A percentile compares a stretch with the other conserved stretches of the same genome.
Conservation (phyloP, 2,329 filamentous ascomycete genomes). For the Kalmusia sp. region DNA sequence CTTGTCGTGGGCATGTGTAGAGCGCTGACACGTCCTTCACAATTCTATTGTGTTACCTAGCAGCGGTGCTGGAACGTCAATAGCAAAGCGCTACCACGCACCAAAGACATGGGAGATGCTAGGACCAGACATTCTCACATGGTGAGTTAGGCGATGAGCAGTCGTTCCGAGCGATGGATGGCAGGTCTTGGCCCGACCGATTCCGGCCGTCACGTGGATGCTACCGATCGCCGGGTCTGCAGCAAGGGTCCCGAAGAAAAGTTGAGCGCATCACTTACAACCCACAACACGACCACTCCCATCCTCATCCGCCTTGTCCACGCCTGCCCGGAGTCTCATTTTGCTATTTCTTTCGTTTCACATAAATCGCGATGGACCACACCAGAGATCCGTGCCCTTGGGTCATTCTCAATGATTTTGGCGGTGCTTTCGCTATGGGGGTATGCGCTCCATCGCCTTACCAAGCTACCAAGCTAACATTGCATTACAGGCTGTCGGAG, state of each 20-base stretch:
- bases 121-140: neutral
- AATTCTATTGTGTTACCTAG: too few relatives aligned
- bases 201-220: conserved; percentile 12
- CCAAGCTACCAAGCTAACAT: conserved; percentile 17
- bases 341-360: neutral
- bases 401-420: conserved; percentile 97
- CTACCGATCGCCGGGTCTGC: conserved; percentile 1
- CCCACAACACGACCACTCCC: conserved; percentile 20
- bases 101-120: neutral
- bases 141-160: neutral
- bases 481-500: conserved; percentile 48
- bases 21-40: too few relatives aligned
- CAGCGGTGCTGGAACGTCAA: too few relatives aligned
- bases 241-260: conserved; percentile 34
- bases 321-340: conserved; percentile 11
- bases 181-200: conserved; percentile 13
- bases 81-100: too few relatives aligned
- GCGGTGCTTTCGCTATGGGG: conserved; percentile 95
- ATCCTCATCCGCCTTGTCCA: conserved; percentile 50
- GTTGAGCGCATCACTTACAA: conserved; percentile 35
- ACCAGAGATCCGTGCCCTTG: conserved; percentile 95
- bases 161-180: conserved; percentile 4
- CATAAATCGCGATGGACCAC: conserved; percentile 76
- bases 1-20: neutral
- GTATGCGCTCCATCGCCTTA: conserved; percentile 61